phyloP scores from a whole-genome alignment of 2,329 filamentous ascomycete genomes.

The Penicillium italicum region DNA sequence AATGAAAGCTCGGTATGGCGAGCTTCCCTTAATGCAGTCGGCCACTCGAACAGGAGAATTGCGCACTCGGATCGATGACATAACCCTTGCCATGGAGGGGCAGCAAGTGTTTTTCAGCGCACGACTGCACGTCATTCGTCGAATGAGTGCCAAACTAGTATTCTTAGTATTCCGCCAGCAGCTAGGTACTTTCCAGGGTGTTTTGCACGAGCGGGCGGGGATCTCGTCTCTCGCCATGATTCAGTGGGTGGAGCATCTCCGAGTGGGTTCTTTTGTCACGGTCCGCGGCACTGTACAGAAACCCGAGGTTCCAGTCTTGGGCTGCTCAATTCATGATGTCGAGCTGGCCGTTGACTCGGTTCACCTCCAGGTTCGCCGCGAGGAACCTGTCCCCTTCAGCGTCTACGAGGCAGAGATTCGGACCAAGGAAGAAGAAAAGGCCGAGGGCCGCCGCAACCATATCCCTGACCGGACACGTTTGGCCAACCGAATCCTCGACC shows the following conservation, averaged over 20 bases:
- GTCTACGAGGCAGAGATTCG: constrained; percentile 66
- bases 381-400: constrained; percentile 63
- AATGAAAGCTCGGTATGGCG: constrained; percentile 57
- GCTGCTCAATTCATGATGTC: constrained; percentile 69
- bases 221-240: constrained; percentile 70
- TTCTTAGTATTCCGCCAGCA: constrained; percentile 86
- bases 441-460: constrained; percentile 56
- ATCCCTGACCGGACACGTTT: constrained; percentile 71
- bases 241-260: constrained; percentile 80
- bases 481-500: constrained; percentile 74
- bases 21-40: constrained; percentile 57
- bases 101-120: constrained; percentile 64
- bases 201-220: constrained; percentile 61
- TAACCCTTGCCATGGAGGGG: constrained; percentile 53
- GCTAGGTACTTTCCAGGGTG: constrained; percentile 77
- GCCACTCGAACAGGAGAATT: constrained; percentile 48
- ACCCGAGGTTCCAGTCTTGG: constrained; percentile 70
- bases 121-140: constrained; percentile 73
- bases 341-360: constrained; percentile 69
- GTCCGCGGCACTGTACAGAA: constrained; percentile 70
- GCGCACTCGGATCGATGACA: constrained; percentile 50
- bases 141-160: constrained; percentile 75
- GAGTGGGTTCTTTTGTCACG: constrained; percentile 72
- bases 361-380: constrained; percentile 59
- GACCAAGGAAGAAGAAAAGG: constrained; percentile 54